A percentile compares a stretch with the other conserved stretches of the same genome.
These are phyloP conservation scores for Balamuthia mandrillaris DNA, from an alignment of 208 protist species.

Conservation along the genomic window DNA sequence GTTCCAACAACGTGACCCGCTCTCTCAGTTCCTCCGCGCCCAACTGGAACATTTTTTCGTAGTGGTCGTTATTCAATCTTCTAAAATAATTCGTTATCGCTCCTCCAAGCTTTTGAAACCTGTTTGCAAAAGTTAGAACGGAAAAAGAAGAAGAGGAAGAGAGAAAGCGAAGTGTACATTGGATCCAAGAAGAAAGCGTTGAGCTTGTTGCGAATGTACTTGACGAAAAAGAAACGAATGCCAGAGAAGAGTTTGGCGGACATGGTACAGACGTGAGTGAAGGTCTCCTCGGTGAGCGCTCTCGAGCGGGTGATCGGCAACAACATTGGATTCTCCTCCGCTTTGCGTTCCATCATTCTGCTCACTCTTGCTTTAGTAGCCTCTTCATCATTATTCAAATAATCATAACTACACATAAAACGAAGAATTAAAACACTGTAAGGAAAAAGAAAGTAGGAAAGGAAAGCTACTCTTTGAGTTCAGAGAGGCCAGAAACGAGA, in stretches of 20 bases:
- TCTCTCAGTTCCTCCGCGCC: conserved; percentile 43
- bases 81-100: conserved; percentile 51
- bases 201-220: conserved; percentile 64
- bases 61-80: conserved; percentile 49
- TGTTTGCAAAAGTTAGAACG: background rate
- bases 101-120: conserved; percentile 45
- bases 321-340: background rate
- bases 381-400: conserved; percentile 17
- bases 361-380: conserved; percentile 56
- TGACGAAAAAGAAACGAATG: conserved; percentile 66
- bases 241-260: conserved; percentile 59
- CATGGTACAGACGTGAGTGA: conserved; percentile 47
- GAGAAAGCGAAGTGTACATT: conserved; percentile 31
- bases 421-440: background rate
- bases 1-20: conserved; percentile 16
- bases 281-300: conserved; percentile 49
- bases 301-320: background rate
- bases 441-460: background rate
- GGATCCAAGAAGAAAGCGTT: conserved; percentile 70
- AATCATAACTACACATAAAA: conserved; percentile 56
- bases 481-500: conserved; percentile 39
- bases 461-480: background rate
- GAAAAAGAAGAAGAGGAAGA: background rate
- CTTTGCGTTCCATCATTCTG: conserved; percentile 48
- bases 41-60: conserved; percentile 54